Base-by-base conservation (phyloP, 2,329 filamentous ascomycete species). In the Colletotrichum graminicola region DNA sequence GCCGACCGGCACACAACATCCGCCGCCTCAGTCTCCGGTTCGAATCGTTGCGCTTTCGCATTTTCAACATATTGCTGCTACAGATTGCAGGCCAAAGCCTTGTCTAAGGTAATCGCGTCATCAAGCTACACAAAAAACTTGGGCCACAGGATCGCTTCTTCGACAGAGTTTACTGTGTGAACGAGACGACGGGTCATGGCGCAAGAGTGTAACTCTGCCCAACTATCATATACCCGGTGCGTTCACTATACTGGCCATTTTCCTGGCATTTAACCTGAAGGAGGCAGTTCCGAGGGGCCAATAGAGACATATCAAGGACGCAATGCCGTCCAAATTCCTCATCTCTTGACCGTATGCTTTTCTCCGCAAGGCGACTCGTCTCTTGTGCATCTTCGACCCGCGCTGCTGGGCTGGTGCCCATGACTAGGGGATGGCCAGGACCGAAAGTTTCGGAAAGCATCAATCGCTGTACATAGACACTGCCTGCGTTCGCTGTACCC, bases 181-280 rank as follows among this genome's bases (percentile, higher is more conserved):
- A 60, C 59, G 60, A 69, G 69, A 69, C 69, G 69, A 72, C 52
- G 59, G 65, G 49, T 61, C 55, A 72, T 47, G 47, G 59, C 68
- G 57, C 60, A 49, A 47, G 29, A 60, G 54, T 18, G 32, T 18
- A 71, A 71, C 68, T 72, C 54, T 72, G 69, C 66, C 34, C 29
- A 69, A 68, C 59, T 54, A 26, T 34, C 36, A 34, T 34, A 14
- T 18, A 32, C 34, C 26, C 43, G 43, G 56, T 43, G 39, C 34
- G 26, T 60, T 55, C 29, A 21, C n/a, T 41, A 29, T 36, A 26
- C n/a, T 41, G 29, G 55, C 49, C 55, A 43, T 62, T 32, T 43
- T 61, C 23, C 45, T 36, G 16, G 34, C 47, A 47, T 51, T 14
- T 18, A n/a, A 41, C 26, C 39, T 29, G 16, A 21, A n/a, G 26